phyloP scores from a whole-genome alignment of 2,329 filamentous ascomycete species.

The Westerdykella aurantiaca region DNA sequence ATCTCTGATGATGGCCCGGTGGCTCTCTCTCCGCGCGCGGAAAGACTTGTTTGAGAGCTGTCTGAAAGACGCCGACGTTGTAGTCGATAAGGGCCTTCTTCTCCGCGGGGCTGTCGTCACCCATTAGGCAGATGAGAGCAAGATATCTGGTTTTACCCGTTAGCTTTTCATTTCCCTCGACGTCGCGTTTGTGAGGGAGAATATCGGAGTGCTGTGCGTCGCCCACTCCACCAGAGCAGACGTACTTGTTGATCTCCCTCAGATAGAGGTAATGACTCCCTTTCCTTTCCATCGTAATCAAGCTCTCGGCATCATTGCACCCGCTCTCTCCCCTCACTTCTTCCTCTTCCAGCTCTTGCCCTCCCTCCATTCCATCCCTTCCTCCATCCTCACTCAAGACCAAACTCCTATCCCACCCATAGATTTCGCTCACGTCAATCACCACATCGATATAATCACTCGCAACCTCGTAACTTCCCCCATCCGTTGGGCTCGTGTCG shows the following conservation, averaged over 20 bases:
- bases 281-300: slow-evolving; percentile 56
- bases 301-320: slow-evolving; percentile 54
- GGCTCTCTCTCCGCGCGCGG: slow-evolving; percentile 38
- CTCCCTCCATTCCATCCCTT: slow-evolving; percentile 8
- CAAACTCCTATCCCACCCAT: slow-evolving; percentile 60
- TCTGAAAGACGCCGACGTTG: slow-evolving; percentile 77
- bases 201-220: too few species aligned
- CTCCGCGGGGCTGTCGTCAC: slow-evolving; percentile 71
- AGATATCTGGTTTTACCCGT: slow-evolving; percentile 54
- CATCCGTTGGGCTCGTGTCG: slow-evolving; percentile 86
- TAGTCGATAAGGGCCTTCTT: slow-evolving; percentile 81
- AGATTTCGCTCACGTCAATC: slow-evolving; percentile 93
- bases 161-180: slow-evolving; percentile 4
- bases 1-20: too few species aligned
- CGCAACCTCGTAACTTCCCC: slow-evolving; percentile 96
- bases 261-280: slow-evolving; percentile 57
- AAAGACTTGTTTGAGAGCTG: slow-evolving; percentile 74
- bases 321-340: slow-evolving; percentile 27
- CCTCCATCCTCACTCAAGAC: slow-evolving; percentile 22
- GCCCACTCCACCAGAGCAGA: neutral
- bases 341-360: slow-evolving; percentile 8
- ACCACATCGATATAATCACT: slow-evolving; percentile 98
- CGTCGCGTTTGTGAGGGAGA: neutral
- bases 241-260: slow-evolving; percentile 62
- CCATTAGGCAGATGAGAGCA: slow-evolving; percentile 80